Evolutionary conservation across 2,329 filamentous ascomycete genomes (phyloP), one percentile per base, ranked within the genome.

Genomic region (Immersiporthe knoxdaviesiana): DNA sequence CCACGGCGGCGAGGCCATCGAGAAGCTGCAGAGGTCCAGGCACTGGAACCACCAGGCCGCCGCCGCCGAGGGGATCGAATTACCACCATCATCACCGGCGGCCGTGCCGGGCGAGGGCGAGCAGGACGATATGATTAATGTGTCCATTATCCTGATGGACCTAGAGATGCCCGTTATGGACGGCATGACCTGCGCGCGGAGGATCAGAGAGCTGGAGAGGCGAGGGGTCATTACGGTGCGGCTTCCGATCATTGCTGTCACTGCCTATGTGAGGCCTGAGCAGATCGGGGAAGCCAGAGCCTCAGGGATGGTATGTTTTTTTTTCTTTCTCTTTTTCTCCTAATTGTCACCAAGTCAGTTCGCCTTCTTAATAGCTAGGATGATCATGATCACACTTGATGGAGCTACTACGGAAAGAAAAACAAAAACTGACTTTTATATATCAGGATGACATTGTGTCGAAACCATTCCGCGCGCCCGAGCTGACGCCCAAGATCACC

Each of bases 151-250:
- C 16, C 78, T 94, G 7, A 93, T 94, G 91, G 92, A 94, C 75
- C 83, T 93, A 62, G 91, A 94, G 75, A 94, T 94, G 92, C 78
- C 92, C 1, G 85, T 93, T 58, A 94, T 94, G 92, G 91, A 94
- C 74, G 92, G 92, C 47, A 87, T 92, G 78, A 91, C 90, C 2
- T 93, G 91, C 72, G 89, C 91, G 16, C 84, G 85, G 56, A 86
- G 83, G 70, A 93, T 95, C 66, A 85, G 92, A 24, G 85, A 90
- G 70, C 81, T 92, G 24, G 91, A 94, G 76, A 81, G 80, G 63
- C 83, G 87, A 66, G 88, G 88, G 27, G 86, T 84, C 41, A 85
- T 92, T 62, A 82, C 85, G 24, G 81, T 83, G 63, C 91, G 92
- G 74, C 87, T 93, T n/a, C 90, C 91, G 2, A 92, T 93, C 73